Evolutionary conservation across 768 basidiomycete species (phyloP).

Genomic region (Mycena capillaripes): DNA sequence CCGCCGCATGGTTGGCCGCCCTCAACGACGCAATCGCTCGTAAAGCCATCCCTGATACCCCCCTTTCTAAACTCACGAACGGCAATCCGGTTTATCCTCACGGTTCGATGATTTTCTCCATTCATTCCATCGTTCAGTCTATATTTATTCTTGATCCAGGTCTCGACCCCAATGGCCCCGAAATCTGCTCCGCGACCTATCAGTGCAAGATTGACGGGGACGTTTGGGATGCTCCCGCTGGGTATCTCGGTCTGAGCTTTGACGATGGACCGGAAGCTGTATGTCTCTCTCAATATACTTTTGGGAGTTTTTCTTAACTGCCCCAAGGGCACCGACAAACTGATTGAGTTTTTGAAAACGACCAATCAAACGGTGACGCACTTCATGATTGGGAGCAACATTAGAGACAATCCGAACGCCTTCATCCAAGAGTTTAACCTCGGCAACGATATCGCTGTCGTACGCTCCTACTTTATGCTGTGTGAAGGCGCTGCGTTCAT

Average conservation of each 20-base stretch:
- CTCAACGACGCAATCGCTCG: constrained; percentile 74
- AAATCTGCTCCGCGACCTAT: constrained; percentile 75
- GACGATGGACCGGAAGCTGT: constrained; percentile 82
- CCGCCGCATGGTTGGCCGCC: constrained; percentile 43
- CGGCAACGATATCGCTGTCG: constrained; percentile 63
- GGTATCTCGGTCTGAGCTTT: constrained; percentile 75
- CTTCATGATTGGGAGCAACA: constrained; percentile 90
- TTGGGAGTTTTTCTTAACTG: neutral
- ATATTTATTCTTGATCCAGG: neutral
- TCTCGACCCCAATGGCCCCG: constrained; percentile 54
- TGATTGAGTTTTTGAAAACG: constrained; percentile 77
- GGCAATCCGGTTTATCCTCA: constrained; percentile 57
- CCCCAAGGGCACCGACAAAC: constrained; percentile 54
- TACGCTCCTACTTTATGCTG: too few species aligned
- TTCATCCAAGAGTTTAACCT: constrained; percentile 68
- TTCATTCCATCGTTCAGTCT: too few species aligned
- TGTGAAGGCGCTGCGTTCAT: too few species aligned
- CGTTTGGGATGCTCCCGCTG: constrained; percentile 83
- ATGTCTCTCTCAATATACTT: neutral
- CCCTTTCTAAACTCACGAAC: constrained; percentile 56
- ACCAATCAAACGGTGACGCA: constrained; percentile 84
- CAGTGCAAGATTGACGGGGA: constrained; percentile 59
- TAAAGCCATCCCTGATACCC: constrained; percentile 81
- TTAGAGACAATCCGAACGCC: constrained; percentile 66
- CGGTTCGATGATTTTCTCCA: constrained; percentile 39